Conservation (phyloP, 2,329 filamentous ascomycete species). For the Incumbomyces delicatus region DNA sequence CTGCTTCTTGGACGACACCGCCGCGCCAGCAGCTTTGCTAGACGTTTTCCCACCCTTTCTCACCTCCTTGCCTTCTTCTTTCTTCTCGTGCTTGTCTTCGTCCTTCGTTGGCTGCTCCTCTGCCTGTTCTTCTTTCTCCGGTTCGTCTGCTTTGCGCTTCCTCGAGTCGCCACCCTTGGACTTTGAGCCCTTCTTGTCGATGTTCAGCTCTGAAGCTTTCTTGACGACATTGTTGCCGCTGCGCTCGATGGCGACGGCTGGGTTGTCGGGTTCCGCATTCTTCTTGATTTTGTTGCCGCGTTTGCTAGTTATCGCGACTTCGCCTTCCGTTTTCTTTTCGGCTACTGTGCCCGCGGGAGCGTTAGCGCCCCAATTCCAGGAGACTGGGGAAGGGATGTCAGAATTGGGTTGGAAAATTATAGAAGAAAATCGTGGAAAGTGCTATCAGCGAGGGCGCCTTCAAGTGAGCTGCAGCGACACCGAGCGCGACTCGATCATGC, state of each 20-base stretch:
- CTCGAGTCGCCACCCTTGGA: conserved; percentile 17
- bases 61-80: conserved; percentile 13
- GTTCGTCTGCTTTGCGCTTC: conserved; percentile 23
- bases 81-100: conserved; percentile 21
- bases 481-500: too few species aligned
- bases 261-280: conserved; percentile 51
- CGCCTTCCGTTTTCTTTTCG: conserved; percentile 48
- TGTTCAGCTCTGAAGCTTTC: conserved; percentile 49
- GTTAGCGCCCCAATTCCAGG: conserved; percentile 51
- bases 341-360: conserved; percentile 48
- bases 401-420: too few species aligned
- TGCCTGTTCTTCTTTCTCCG: conserved; percentile 29
- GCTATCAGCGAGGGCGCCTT: too few species aligned
- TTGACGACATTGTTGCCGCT: conserved; percentile 58
- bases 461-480: too few species aligned
- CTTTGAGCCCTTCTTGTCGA: conserved; percentile 36
- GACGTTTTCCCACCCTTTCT: conserved; percentile 6
- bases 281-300: conserved; percentile 56
- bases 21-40: neutral
- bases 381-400: conserved; percentile 40
- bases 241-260: conserved; percentile 50
- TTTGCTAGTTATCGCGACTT: conserved; percentile 52
- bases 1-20: conserved; percentile 28
- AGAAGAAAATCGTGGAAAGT: too few species aligned
- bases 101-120: conserved; percentile 20